Evolutionary conservation across 1,139 yeast species (phyloP).

Genomic region (Cylindricascospora bacillispora): DNA sequence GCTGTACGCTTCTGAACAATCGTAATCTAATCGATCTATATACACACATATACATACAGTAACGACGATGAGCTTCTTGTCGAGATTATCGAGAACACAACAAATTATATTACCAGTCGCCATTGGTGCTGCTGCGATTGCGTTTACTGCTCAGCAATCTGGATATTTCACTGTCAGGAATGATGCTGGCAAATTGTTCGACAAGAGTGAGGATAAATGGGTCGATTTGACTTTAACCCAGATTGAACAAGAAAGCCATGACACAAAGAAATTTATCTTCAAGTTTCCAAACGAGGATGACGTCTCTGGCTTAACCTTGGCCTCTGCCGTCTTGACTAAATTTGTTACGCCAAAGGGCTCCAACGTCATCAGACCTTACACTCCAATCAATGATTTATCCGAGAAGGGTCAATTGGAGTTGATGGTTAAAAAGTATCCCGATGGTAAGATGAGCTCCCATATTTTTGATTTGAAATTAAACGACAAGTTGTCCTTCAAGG

Average conservation of each 20-base stretch:
- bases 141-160: no score
- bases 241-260: slow-evolving; percentile 42
- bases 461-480: slow-evolving; percentile 56
- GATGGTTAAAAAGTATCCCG: slow-evolving; percentile 70
- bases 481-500: slow-evolving; percentile 84
- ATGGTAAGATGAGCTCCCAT: slow-evolving; percentile 76
- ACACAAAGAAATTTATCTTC: slow-evolving; percentile 56
- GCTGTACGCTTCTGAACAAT: no score
- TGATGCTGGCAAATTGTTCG: slow-evolving; percentile 44
- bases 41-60: no score
- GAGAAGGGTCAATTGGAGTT: slow-evolving; percentile 67
- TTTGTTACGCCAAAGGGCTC: slow-evolving; percentile 74
- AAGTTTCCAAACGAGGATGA: slow-evolving; percentile 57
- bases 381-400: slow-evolving; percentile 69
- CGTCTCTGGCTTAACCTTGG: slow-evolving; percentile 66
- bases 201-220: slow-evolving; percentile 72
- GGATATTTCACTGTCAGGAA: slow-evolving; percentile 29
- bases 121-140: slow-evolving; percentile 42
- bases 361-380: slow-evolving; percentile 91
- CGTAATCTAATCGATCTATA: no score
- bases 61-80: no score
- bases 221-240: slow-evolving; percentile 54
- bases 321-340: slow-evolving; percentile 73
- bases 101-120: slow-evolving; percentile 26
- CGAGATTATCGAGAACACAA: no score